Percentiles rank a stretch among this genome's conserved stretches.
These are phyloP conservation scores for Jackrogersella minutella DNA, from an alignment of 495 filamentous ascomycete species.

Conservation along the genomic window DNA sequence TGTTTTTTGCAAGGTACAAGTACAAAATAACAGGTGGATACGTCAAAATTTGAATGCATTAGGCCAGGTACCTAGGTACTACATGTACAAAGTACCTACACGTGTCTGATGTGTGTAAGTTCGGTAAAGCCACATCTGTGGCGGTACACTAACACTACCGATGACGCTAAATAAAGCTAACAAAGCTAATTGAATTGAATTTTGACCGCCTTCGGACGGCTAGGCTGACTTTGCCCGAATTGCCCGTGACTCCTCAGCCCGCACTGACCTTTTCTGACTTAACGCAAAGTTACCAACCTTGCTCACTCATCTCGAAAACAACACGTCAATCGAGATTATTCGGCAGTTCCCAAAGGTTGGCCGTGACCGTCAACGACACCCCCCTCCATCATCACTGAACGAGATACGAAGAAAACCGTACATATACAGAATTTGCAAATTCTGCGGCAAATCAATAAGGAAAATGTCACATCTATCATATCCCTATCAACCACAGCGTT, in stretches of 20 bases:
- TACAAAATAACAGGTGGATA: too few relatives aligned
- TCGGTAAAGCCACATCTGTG: too few relatives aligned
- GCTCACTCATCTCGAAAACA: constrained; percentile 35
- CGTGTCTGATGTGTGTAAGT: too few relatives aligned
- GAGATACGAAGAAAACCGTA: constrained; percentile 9
- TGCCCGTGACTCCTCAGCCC: constrained; percentile 24
- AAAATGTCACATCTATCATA: constrained; percentile 8
- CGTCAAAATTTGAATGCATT: constrained; percentile 18
- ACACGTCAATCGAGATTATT: constrained; percentile 38
- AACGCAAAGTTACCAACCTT: constrained; percentile 14
- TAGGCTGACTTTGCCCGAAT: constrained; percentile 22
- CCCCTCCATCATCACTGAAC: neutral
- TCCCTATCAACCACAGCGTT: neutral
- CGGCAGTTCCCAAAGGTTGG: constrained; percentile 25
- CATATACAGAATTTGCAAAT: constrained; percentile 1
- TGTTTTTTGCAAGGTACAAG: neutral
- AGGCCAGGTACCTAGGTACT: neutral
- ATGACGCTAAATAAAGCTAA: neutral
- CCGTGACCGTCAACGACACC: constrained; percentile 22
- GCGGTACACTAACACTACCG: too few relatives aligned
- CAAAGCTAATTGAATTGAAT: constrained; percentile 16
- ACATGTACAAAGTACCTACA: too few relatives aligned
- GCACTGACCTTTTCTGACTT: constrained; percentile 23
- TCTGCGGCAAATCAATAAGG: neutral
- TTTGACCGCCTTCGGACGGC: constrained; percentile 34